Base-by-base conservation (phyloP, 352 stramenopile genomes). In the Globisporangium uncinulatum region DNA sequence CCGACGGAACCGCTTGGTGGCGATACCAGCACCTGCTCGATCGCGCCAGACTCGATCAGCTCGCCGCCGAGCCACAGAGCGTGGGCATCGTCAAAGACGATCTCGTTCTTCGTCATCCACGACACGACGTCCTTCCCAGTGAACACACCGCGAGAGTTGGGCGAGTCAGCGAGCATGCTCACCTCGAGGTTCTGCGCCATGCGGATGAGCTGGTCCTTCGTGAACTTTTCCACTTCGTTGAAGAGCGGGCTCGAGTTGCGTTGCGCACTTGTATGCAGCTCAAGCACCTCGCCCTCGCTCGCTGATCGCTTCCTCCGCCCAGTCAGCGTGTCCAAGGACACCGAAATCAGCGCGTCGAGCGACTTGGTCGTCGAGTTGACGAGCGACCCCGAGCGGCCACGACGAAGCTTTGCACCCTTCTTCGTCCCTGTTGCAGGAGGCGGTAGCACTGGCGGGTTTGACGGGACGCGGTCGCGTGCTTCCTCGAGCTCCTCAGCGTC, bases 51-150 rank as follows among this genome's bases (percentile, higher is more conserved):
- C 2, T 70, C 65, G 17, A 94, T 63, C 24, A 94, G 60, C 52
- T 94, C 83, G 44, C 73, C 71, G n/a, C 79, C 79, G 54, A 94
- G 78, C 79, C 81, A 92, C 1, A 82, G 59, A 0, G 81, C 83
- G 50, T 94, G 81, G 21, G 72, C 67, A 41, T 82, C 71, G 47
- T 94, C 71, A 15, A 74, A 73, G 31, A 91, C 79, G 37, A 92
- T 87, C 60, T 91, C 79, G 53, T 88, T 90, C 51, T 79, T 70
- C 24, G 70, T 85, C 83, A 94, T 89, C 79, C 79, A 92, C 10
- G 71, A 63, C 21, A 93, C 68, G 7, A 83, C 63, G 39, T 91
- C 62, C 44, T 71, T 70, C 11, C 83, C 83, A 8, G 75, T 76
- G 59, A 91, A 90, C n/a, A 75, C 68, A 42, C 74, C 74, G 6